These are phyloP conservation scores for Dysphania ambrosioides DNA, from an alignment of 148 eudicot genomes.

Conservation along the genomic window DNA sequence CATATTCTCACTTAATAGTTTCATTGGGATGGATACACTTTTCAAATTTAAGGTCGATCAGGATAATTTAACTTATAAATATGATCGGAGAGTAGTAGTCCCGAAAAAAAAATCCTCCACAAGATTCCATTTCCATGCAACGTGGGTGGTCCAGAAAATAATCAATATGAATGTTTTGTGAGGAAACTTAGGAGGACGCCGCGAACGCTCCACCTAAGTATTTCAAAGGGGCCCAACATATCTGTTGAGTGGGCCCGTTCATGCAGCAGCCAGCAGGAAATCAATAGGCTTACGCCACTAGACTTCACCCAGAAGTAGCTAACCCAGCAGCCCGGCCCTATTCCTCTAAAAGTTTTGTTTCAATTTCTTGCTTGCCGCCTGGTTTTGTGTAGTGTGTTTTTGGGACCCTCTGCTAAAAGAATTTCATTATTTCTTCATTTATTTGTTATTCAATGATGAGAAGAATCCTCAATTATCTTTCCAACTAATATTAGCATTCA, in stretches of 20 bases:
- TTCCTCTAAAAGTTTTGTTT: not conserved
- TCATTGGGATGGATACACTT: too few species aligned
- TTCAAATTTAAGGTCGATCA: too few species aligned
- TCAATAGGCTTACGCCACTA: conserved; percentile 1
- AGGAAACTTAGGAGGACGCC: not conserved
- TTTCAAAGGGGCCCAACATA: not conserved
- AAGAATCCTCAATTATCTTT: not conserved
- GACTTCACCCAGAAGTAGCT: conserved; percentile 1
- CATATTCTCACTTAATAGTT: too few species aligned
- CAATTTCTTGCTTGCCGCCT: not conserved
- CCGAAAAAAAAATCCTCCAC: too few species aligned
- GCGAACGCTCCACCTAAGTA: not conserved
- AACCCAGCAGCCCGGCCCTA: not conserved
- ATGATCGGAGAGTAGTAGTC: too few species aligned
- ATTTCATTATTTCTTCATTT: not conserved
- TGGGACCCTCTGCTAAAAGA: not conserved
- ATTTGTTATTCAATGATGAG: not conserved
- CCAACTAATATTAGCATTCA: not conserved
- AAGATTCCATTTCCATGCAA: not conserved
- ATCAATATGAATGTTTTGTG: not conserved
- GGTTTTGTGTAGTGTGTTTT: not conserved
- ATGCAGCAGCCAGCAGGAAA: conserved; percentile 7
- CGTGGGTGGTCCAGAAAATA: not conserved
- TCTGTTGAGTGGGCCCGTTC: not conserved
- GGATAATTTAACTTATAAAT: too few species aligned